phyloP scores from a whole-genome alignment of 306 rosid species.

The Quercus wislizeni region DNA sequence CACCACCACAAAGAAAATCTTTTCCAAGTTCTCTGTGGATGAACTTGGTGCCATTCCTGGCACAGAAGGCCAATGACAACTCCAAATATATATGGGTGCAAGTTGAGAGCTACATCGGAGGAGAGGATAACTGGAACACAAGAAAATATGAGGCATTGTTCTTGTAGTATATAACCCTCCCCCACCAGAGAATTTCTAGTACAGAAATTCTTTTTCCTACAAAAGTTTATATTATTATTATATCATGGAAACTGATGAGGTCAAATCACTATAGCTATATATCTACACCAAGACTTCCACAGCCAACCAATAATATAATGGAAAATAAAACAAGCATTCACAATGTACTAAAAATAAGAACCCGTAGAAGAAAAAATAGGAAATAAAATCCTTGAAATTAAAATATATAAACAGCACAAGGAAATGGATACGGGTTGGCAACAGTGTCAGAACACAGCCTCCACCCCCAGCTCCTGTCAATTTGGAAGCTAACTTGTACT shows the following conservation, averaged over 20 bases:
- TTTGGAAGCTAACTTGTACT: constrained; percentile 81
- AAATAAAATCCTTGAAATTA: constrained; percentile 11
- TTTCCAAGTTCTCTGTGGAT: no score
- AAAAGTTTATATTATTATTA: background rate
- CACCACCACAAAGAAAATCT: no score
- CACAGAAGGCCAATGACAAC: background rate
- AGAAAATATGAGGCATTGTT: background rate
- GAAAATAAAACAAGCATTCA: background rate
- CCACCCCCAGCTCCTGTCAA: constrained; percentile 99
- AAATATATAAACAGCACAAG: constrained; percentile 9
- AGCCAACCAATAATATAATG: background rate
- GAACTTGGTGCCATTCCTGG: background rate
- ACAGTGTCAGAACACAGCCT: constrained; percentile 92
- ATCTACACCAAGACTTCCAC: background rate
- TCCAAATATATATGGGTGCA: background rate
- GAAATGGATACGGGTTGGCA: constrained; percentile 88
- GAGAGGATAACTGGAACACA: background rate
- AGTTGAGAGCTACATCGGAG: background rate
- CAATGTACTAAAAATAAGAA: background rate
- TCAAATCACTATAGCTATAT: background rate
- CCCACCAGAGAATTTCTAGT: background rate
- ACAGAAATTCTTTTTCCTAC: background rate
- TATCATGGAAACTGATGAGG: background rate
- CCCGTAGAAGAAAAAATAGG: background rate
- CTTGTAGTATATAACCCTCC: background rate